phyloP scores from a whole-genome alignment of 805 yeast species.

The Yarrowia sp. region DNA sequence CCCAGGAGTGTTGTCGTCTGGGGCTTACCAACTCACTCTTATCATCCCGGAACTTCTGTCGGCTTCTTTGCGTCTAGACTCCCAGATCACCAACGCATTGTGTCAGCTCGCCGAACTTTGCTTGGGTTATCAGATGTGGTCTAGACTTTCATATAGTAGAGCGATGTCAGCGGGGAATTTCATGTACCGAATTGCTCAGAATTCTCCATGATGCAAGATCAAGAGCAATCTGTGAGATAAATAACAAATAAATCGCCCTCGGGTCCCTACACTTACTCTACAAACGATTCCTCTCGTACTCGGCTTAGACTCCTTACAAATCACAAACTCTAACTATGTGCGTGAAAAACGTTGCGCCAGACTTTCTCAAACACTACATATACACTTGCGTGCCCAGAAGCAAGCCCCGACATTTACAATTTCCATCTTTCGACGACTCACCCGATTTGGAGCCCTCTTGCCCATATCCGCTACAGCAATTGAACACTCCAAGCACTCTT shows the following conservation, averaged over 20 bases:
- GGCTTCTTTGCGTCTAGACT: slow-evolving; percentile 19
- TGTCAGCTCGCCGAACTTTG: slow-evolving; percentile 15
- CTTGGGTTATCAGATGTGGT: slow-evolving; percentile 20
- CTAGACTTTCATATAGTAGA: neutral
- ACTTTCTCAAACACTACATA: slow-evolving; percentile 12
- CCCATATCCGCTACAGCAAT: slow-evolving; percentile 21
- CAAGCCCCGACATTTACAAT: slow-evolving; percentile 5
- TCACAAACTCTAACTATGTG: neutral
- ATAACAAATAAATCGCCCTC: neutral
- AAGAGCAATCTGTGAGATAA: neutral
- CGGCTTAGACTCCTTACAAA: slow-evolving; percentile 11
- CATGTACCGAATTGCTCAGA: neutral
- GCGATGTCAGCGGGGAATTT: neutral
- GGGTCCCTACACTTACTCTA: neutral
- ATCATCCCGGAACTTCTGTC: neutral
- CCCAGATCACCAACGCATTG: neutral
- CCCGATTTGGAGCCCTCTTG: slow-evolving; percentile 22
- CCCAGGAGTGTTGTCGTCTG: neutral
- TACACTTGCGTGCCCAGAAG: slow-evolving; percentile 18
- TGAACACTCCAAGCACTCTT: slow-evolving; percentile 7
- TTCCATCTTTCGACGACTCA: slow-evolving; percentile 13
- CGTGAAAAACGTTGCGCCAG: slow-evolving; percentile 23
- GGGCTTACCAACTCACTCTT: neutral
- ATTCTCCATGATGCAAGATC: neutral
- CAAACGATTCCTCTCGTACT: neutral